A percentile compares a stretch with the other conserved stretches of the same genome.
These are phyloP conservation scores for Chaetomium cochliodes DNA, from an alignment of 495 filamentous ascomycete genomes.

Conservation along the genomic window DNA sequence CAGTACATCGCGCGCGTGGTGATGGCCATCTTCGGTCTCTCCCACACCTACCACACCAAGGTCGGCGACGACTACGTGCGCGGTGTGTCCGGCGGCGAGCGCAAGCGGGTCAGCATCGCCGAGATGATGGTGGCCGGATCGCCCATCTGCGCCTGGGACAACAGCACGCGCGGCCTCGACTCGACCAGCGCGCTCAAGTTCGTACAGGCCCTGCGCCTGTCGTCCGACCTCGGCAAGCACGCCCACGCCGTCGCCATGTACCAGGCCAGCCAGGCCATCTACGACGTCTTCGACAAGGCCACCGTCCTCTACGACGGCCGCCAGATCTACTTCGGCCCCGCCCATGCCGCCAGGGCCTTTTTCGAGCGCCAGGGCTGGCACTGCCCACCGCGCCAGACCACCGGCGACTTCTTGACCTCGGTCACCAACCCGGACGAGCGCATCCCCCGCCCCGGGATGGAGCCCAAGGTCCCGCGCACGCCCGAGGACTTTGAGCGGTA, in stretches of 20 bases:
- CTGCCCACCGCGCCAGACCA: constrained; percentile 66
- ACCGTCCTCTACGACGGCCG: constrained; percentile 62
- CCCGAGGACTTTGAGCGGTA: constrained; percentile 60
- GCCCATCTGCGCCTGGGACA: constrained; percentile 54
- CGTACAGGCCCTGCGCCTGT: constrained; percentile 46
- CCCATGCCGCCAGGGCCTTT: constrained; percentile 53
- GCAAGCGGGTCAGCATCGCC: constrained; percentile 55
- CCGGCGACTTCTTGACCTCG: constrained; percentile 74
- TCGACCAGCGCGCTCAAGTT: constrained; percentile 52
- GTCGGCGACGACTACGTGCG: constrained; percentile 82
- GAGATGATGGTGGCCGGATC: constrained; percentile 51
- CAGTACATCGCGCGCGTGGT: constrained; percentile 67
- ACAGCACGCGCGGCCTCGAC: constrained; percentile 56
- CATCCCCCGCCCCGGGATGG: constrained; percentile 61
- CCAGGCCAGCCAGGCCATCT: constrained; percentile 69
- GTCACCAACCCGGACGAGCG: constrained; percentile 72
- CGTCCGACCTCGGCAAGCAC: constrained; percentile 51
- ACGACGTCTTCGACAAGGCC: constrained; percentile 63
- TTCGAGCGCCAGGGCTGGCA: constrained; percentile 62
- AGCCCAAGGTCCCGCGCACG: constrained; percentile 60
- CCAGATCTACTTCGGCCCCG: constrained; percentile 65
- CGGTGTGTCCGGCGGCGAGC: constrained; percentile 60
- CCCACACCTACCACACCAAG: constrained; percentile 61
- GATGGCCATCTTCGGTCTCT: constrained; percentile 69
- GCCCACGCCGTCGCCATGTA: constrained; percentile 68